A percentile compares a stretch with the other conserved stretches of the same genome.
Conservation (phyloP, 371 early-diverging fungal species). For the Mucor irregularis region DNA sequence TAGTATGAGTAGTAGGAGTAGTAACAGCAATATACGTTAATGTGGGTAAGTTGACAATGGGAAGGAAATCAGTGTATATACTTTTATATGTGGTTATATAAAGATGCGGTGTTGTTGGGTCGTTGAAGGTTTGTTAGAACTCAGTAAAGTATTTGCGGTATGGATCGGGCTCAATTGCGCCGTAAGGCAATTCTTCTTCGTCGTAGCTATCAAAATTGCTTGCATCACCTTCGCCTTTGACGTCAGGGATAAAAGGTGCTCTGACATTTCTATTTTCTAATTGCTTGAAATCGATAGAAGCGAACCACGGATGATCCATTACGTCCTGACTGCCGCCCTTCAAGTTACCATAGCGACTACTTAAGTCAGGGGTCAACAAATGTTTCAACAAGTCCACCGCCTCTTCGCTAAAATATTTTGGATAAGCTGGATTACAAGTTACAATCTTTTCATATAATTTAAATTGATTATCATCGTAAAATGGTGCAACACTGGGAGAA, state of each 20-base stretch:
- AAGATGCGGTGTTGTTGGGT: too few relatives aligned
- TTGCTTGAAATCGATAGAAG: slow-evolving; percentile 86
- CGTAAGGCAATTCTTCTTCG: slow-evolving; percentile 65
- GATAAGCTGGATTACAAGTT: slow-evolving; percentile 49
- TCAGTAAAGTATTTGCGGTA: slow-evolving; percentile 31
- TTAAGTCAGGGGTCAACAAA: slow-evolving; percentile 82
- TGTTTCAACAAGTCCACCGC: slow-evolving; percentile 88
- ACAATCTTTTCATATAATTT: slow-evolving; percentile 92
- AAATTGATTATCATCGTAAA: slow-evolving; percentile 90
- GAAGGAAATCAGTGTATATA: too few relatives aligned
- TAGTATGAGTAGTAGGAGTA: background rate
- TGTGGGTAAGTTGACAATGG: background rate
- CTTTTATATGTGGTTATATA: too few relatives aligned
- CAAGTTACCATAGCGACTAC: slow-evolving; percentile 88
- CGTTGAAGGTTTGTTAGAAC: slow-evolving; percentile 14
- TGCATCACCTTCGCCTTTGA: slow-evolving; percentile 81
- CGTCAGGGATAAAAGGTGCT: slow-evolving; percentile 87
- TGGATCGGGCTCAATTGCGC: slow-evolving; percentile 29
- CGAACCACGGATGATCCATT: slow-evolving; percentile 93
- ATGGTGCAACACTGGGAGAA: slow-evolving; percentile 66
- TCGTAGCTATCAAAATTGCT: slow-evolving; percentile 92
- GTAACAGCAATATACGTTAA: background rate
- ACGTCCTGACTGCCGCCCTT: slow-evolving; percentile 84
- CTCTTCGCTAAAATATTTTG: slow-evolving; percentile 77
- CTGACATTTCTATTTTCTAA: slow-evolving; percentile 68